phyloP scores from a whole-genome alignment of 148 eudicot species.

The Silene conica region DNA sequence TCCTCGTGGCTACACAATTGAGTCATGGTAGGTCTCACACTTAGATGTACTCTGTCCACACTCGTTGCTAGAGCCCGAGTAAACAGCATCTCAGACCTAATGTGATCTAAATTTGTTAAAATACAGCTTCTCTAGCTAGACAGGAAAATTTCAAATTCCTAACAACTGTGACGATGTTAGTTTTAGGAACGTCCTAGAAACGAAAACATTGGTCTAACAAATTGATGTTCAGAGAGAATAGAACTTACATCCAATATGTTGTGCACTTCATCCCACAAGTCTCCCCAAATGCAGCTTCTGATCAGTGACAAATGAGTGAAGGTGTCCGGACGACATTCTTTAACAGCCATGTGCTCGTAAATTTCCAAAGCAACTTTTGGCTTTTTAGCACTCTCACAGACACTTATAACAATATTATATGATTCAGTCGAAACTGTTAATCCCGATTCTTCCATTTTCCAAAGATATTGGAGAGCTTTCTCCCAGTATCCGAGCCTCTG shows the following conservation, averaged over 20 bases:
- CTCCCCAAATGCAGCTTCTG: conserved; percentile 69
- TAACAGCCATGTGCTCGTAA: conserved; percentile 53
- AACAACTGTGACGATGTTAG: background rate
- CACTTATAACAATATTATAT: conserved; percentile 59
- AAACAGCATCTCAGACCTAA: too few species aligned
- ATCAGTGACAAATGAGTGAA: conserved; percentile 55
- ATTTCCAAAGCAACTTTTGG: conserved; percentile 56
- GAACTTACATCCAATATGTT: conserved; percentile 49
- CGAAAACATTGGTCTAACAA: too few species aligned
- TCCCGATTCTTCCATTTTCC: conserved; percentile 58
- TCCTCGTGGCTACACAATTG: too few species aligned
- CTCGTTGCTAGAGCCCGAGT: background rate
- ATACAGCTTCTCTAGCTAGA: background rate
- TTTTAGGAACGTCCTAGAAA: background rate
- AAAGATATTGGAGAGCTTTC: conserved; percentile 53
- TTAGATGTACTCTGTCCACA: too few species aligned
- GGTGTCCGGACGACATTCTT: conserved; percentile 46
- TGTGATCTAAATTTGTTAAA: background rate
- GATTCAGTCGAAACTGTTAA: conserved; percentile 41
- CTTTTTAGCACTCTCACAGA: conserved; percentile 64
- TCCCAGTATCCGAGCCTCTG: conserved; percentile 59
- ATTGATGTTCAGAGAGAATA: background rate
- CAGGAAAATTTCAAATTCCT: background rate
- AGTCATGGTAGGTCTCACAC: too few species aligned
- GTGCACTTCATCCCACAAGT: conserved; percentile 50